These are phyloP conservation scores for Saccharomyces hybrid DNA, from an alignment of 1,139 yeast genomes.

Conservation along the genomic window DNA sequence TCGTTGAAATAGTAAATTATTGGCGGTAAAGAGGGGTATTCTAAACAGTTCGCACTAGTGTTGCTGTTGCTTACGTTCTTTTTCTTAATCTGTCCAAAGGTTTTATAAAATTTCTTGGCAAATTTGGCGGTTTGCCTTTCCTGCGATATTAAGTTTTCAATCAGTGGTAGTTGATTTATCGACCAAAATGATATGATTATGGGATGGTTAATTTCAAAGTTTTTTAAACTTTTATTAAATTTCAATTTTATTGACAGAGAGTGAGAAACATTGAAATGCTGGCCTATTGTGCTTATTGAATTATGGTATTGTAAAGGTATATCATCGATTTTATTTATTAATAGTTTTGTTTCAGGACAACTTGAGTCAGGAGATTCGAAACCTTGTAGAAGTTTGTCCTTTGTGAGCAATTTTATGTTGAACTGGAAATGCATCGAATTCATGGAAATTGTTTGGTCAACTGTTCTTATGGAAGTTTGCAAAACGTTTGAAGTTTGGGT, in stretches of 20 bases:
- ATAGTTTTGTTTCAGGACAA: conserved; percentile 12
- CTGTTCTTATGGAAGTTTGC: conserved; percentile 22
- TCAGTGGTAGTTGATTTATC: conserved; percentile 38
- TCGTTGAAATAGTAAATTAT: conserved; percentile 18
- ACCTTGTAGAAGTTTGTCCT: conserved; percentile 22
- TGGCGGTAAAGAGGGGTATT: conserved; percentile 32
- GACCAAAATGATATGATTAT: conserved; percentile 49
- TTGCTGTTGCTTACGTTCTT: conserved; percentile 20
- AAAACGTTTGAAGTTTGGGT: conserved; percentile 18
- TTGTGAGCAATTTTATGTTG: conserved; percentile 23
- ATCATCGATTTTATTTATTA: conserved; percentile 21
- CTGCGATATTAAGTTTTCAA: conserved; percentile 43
- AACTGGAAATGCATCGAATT: conserved; percentile 21
- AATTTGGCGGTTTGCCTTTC: conserved; percentile 43
- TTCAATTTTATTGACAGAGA: conserved; percentile 44
- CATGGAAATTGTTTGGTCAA: conserved; percentile 23
- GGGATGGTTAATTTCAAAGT: conserved; percentile 44
- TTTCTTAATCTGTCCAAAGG: conserved; percentile 24
- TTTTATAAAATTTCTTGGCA: conserved; percentile 28
- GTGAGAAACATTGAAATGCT: conserved; percentile 45
- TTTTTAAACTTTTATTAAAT: conserved; percentile 39
- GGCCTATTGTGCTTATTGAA: conserved; percentile 42
- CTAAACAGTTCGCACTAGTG: conserved; percentile 15
- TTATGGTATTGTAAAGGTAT: conserved; percentile 34
- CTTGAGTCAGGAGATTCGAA: conserved; percentile 15